These are phyloP conservation scores for Blastobotrys robertii DNA, from an alignment of 805 yeast genomes.

Conservation along the genomic window DNA sequence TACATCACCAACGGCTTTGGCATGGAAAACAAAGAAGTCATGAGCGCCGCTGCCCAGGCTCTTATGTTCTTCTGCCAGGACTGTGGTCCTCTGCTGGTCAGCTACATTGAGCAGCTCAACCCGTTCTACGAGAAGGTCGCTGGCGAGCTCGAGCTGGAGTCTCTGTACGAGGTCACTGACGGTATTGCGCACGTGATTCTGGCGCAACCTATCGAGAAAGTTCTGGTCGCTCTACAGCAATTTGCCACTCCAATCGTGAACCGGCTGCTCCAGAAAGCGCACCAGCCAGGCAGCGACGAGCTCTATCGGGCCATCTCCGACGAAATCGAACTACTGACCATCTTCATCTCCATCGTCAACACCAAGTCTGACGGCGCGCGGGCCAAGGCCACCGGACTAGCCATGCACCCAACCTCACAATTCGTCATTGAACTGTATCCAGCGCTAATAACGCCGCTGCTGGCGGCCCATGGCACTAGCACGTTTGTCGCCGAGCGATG, in stretches of 20 bases:
- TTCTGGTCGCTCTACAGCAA: slow-evolving; percentile 45
- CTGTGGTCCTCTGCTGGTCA: slow-evolving; percentile 57
- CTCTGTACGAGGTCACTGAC: slow-evolving; percentile 72
- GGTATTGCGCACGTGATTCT: slow-evolving; percentile 80
- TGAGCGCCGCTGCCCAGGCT: slow-evolving; percentile 86
- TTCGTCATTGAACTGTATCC: slow-evolving; percentile 54
- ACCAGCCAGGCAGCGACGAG: slow-evolving; percentile 28
- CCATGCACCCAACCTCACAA: slow-evolving; percentile 48
- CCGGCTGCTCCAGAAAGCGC: slow-evolving; percentile 15
- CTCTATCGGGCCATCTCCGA: slow-evolving; percentile 50
- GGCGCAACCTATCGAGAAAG: slow-evolving; percentile 41
- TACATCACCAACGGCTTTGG: slow-evolving; percentile 75
- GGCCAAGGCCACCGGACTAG: slow-evolving; percentile 34
- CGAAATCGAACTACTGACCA: slow-evolving; percentile 58
- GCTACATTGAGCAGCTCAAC: slow-evolving; percentile 64
- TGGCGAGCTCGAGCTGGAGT: slow-evolving; percentile 49
- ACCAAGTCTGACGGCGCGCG: slow-evolving; percentile 4
- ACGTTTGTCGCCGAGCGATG: slow-evolving; percentile 64
- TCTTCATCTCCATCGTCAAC: slow-evolving; percentile 47
- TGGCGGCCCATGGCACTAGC: slow-evolving; percentile 48
- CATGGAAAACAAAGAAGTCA: slow-evolving; percentile 41
- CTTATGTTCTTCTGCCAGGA: slow-evolving; percentile 92
- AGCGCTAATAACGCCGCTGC: slow-evolving; percentile 33
- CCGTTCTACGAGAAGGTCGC: slow-evolving; percentile 55
- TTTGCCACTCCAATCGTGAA: slow-evolving; percentile 60